Evolutionary conservation across 768 basidiomycete genomes (phyloP).

Genomic region (Paxillus involutus): DNA sequence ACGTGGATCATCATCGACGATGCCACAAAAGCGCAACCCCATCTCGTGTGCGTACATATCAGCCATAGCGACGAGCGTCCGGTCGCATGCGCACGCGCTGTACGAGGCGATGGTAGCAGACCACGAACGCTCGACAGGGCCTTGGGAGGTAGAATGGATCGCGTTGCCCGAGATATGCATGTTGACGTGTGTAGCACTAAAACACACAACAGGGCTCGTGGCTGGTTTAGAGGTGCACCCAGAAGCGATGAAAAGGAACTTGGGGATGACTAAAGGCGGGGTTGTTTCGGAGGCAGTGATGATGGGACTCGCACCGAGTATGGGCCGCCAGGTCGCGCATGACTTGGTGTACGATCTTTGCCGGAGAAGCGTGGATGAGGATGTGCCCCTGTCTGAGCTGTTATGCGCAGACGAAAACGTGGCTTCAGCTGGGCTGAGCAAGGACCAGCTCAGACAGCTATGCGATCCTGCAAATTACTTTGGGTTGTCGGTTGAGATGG

Average conservation of each 20-base stretch:
- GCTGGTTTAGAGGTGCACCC: slow-evolving; percentile 41
- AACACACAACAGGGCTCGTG: slow-evolving; percentile 36
- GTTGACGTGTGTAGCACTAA: slow-evolving; percentile 39
- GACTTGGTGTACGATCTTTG: slow-evolving; percentile 46
- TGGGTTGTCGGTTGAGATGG: slow-evolving; percentile 35
- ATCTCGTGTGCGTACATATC: slow-evolving; percentile 46
- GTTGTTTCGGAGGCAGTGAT: slow-evolving; percentile 48
- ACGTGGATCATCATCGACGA: slow-evolving; percentile 47
- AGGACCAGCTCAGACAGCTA: slow-evolving; percentile 28
- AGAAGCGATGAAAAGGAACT: slow-evolving; percentile 39
- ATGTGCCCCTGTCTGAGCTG: slow-evolving; percentile 32
- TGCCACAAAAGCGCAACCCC: slow-evolving; percentile 52
- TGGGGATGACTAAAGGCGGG: slow-evolving; percentile 38
- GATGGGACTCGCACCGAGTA: slow-evolving; percentile 42
- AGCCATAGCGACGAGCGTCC: slow-evolving; percentile 41
- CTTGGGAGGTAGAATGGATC: slow-evolving; percentile 54
- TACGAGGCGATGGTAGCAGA: slow-evolving; percentile 50
- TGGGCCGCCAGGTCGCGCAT: slow-evolving; percentile 47
- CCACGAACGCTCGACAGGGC: slow-evolving; percentile 48
- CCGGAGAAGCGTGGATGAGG: slow-evolving; percentile 25
- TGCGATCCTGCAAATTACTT: slow-evolving; percentile 42
- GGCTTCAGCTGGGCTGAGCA: slow-evolving; percentile 20
- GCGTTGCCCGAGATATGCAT: slow-evolving; percentile 44
- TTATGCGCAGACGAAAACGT: slow-evolving; percentile 31
- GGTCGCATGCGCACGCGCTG: slow-evolving; percentile 37